These are phyloP conservation scores for Apiotrichum montevideense DNA, from an alignment of 1,284 basidiomycete genomes.

Conservation along the genomic window DNA sequence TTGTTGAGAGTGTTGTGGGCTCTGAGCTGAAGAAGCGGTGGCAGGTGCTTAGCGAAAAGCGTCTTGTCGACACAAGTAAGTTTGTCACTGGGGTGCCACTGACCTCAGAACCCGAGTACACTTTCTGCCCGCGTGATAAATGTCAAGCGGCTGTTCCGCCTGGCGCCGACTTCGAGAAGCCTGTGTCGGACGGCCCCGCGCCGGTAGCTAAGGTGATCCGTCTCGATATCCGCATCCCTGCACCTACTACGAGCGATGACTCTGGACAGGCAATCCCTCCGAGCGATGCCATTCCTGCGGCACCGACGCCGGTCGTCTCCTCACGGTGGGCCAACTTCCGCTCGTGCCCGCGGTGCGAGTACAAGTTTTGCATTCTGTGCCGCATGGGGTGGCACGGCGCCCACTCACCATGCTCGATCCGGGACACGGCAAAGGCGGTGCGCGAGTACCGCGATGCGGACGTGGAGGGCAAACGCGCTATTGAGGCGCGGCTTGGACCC, in stretches of 20 bases:
- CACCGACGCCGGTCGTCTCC: neutral
- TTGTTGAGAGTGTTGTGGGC: constrained; percentile 56
- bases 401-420: constrained; percentile 32
- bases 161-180: constrained; percentile 12
- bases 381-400: constrained; percentile 42
- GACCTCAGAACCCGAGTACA: constrained; percentile 35
- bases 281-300: neutral
- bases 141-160: constrained; percentile 45
- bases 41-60: constrained; percentile 33
- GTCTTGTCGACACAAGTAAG: constrained; percentile 38
- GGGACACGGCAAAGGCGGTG: constrained; percentile 16
- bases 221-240: neutral
- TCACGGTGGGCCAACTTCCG: constrained; percentile 33
- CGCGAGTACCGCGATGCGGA: constrained; percentile 36
- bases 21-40: constrained; percentile 29
- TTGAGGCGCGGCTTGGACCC: constrained; percentile 4
- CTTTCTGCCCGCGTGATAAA: constrained; percentile 37
- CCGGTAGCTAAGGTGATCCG: neutral
- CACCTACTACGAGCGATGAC: too few species aligned
- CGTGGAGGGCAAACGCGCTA: constrained; percentile 13
- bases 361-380: constrained; percentile 40
- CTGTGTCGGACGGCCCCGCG: neutral
- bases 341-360: constrained; percentile 30
- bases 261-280: neutral
- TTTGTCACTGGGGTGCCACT: neutral